A percentile compares a stretch with the other conserved stretches of the same genome.
These are phyloP conservation scores for Sclerotinia spermophila DNA, from an alignment of 2,329 filamentous ascomycete species.

Conservation along the genomic window DNA sequence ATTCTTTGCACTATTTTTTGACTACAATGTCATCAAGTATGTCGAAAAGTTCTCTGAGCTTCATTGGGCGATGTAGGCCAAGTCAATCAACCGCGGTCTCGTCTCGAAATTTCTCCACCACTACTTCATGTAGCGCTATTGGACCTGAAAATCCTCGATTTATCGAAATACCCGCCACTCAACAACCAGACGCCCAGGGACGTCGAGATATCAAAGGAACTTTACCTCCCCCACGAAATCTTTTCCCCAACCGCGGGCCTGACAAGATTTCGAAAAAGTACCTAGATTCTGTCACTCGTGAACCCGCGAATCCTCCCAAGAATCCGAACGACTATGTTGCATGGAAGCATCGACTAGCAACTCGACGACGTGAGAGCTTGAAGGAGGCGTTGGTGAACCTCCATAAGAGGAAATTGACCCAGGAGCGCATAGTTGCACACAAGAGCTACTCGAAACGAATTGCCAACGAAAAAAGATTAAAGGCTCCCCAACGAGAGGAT, in stretches of 20 bases:
- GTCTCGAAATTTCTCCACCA: conserved; percentile 45
- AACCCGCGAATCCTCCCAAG: conserved; percentile 41
- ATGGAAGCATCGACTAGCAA: conserved; percentile 74
- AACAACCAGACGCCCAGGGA: conserved; percentile 53
- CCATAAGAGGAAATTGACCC: conserved; percentile 57
- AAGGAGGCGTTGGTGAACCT: conserved; percentile 67
- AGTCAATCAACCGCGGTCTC: conserved; percentile 25
- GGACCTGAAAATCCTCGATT: conserved; percentile 85
- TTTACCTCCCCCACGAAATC: conserved; percentile 75
- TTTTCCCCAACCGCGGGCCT: conserved; percentile 62
- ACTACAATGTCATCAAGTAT: conserved; percentile 33
- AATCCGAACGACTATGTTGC: conserved; percentile 38
- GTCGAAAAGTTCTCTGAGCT: conserved; percentile 32
- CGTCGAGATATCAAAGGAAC: conserved; percentile 62
- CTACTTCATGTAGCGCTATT: conserved; percentile 46
- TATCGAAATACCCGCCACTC: conserved; percentile 73
- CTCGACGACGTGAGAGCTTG: conserved; percentile 66
- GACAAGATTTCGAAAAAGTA: conserved; percentile 62
- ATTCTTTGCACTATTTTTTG: background rate
- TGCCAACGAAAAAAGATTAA: conserved; percentile 47
- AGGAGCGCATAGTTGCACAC: conserved; percentile 38
- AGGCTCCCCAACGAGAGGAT: conserved; percentile 68
- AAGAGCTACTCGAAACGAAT: conserved; percentile 48
- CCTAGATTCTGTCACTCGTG: conserved; percentile 55
- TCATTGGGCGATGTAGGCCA: conserved; percentile 35